A percentile compares a stretch with the other conserved stretches of the same genome.
Conservation (phyloP, 768 basidiomycete genomes). For the Collybiopsis luxurians region DNA sequence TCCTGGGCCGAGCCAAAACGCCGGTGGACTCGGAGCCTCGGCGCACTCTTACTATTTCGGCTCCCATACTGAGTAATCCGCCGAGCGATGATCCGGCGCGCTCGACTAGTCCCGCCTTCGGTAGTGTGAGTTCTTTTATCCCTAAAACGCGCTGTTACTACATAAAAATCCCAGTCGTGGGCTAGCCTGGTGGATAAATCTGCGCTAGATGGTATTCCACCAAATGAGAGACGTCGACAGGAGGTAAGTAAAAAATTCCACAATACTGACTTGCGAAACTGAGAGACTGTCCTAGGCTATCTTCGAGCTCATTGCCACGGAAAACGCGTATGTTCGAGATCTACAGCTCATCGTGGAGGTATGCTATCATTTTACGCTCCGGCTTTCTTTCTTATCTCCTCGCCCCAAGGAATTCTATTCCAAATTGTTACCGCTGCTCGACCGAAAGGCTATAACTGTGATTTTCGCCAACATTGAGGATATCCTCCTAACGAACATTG, state of each 20-base stretch:
- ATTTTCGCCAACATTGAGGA: constrained; percentile 96
- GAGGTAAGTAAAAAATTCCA: constrained; percentile 47
- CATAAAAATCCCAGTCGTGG: constrained; percentile 63
- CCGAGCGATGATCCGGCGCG: constrained; percentile 27
- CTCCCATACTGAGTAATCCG: constrained; percentile 48
- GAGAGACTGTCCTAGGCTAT: constrained; percentile 54
- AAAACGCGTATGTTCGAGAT: constrained; percentile 86
- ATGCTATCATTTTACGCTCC: constrained; percentile 9
- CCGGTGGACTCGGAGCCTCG: constrained; percentile 43
- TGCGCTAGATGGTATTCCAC: constrained; percentile 77
- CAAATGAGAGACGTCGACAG: constrained; percentile 79
- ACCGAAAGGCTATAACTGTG: constrained; percentile 71
- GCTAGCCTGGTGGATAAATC: constrained; percentile 85
- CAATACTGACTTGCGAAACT: background rate
- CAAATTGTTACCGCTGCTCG: constrained; percentile 67
- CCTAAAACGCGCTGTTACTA: background rate
- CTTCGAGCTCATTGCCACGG: constrained; percentile 92
- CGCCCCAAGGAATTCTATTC: constrained; percentile 76
- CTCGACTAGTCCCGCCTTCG: constrained; percentile 62
- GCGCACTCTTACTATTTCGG: constrained; percentile 59
- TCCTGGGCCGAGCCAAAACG: constrained; percentile 59
- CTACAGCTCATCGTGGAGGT: constrained; percentile 92
- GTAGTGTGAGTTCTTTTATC: constrained; percentile 45
- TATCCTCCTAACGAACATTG: constrained; percentile 84
- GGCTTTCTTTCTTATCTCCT: constrained; percentile 1